Base-by-base conservation (phyloP, 1,139 yeast genomes). In the Diutina siamensis region DNA sequence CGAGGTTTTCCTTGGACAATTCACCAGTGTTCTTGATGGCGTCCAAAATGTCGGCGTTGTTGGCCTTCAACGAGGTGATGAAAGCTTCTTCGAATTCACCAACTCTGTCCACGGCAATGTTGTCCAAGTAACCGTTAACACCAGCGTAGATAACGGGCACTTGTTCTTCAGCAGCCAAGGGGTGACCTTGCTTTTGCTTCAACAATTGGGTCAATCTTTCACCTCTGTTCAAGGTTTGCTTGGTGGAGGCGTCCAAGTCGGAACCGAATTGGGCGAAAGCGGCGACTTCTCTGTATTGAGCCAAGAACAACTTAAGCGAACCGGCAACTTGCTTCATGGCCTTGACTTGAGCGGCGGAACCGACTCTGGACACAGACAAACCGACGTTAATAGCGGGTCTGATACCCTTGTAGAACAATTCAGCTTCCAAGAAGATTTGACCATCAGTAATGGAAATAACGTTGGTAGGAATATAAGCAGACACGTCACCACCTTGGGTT, bases 181-280 rank as follows among this genome's bases (percentile, higher is more conserved):
- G 99, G 63, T 83, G 65, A 80, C 83, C 85, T 80, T 94, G 98
- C 74, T 81, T 86, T 80, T 94, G 99, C 77, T 89, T 89, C 72
- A 94, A 83, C 71, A 94, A 77, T 79, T 89, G 98, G 63, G 98
- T 92, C 69, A 94, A 85, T 82, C 98, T 94, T 83, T 94, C 98
- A 88, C 99, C 99, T 84, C 99, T 92, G 64, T 78, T 76, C 72
- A 94, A 83, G 65, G 98, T 94, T 78, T 88, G 97, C 81, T 92
- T 92, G 74, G 99, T 94, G 52, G 97, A 87, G 63, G 99, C 97
- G 75, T 94, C 99, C 74, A 94, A 83, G 75, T 94, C 99, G 62
- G 99, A 92, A 84, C 99, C 98, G 80, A 92, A 92, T 80, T 92
- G 99, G 64, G 99, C 98, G 74, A 92, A 92, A 64, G 99, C 98